phyloP scores from a whole-genome alignment of 2,329 filamentous ascomycete species.

The Botrytis elliptica region DNA sequence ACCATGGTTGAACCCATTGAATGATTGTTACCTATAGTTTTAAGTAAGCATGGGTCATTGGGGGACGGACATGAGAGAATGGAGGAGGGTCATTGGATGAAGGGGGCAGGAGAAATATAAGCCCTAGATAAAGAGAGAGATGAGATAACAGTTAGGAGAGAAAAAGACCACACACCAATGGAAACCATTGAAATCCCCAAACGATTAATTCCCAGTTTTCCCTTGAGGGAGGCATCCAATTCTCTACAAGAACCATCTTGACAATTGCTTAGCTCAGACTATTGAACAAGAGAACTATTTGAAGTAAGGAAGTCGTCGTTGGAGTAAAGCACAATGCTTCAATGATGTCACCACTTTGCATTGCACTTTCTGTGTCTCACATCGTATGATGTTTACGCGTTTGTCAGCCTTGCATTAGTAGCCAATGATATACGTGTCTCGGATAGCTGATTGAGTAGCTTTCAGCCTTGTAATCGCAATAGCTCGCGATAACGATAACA shows the following conservation, averaged over 20 bases:
- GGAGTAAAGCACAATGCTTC: constrained; percentile 8
- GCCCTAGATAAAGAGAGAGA: background rate
- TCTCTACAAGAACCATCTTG: constrained; percentile 35
- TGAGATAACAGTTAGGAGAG: background rate
- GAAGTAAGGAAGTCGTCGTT: background rate
- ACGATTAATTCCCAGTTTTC: constrained; percentile 57
- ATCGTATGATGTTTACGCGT: background rate
- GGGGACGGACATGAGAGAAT: background rate
- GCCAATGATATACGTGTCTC: background rate
- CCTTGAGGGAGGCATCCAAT: constrained; percentile 53
- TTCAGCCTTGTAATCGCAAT: background rate
- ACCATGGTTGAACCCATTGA: constrained; percentile 76
- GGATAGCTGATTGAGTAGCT: background rate
- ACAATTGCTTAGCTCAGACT: background rate
- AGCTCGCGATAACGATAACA: background rate
- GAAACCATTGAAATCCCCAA: constrained; percentile 50
- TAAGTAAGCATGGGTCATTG: background rate
- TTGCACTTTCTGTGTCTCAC: background rate
- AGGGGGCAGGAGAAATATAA: background rate
- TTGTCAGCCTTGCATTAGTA: background rate
- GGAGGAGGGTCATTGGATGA: background rate
- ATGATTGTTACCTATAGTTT: constrained; percentile 61
- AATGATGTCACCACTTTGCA: constrained; percentile 25
- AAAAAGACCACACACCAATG: constrained; percentile 44
- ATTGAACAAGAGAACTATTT: too few species aligned